phyloP scores from a whole-genome alignment of 352 stramenopile genomes.

The Phytophthora cajani region DNA sequence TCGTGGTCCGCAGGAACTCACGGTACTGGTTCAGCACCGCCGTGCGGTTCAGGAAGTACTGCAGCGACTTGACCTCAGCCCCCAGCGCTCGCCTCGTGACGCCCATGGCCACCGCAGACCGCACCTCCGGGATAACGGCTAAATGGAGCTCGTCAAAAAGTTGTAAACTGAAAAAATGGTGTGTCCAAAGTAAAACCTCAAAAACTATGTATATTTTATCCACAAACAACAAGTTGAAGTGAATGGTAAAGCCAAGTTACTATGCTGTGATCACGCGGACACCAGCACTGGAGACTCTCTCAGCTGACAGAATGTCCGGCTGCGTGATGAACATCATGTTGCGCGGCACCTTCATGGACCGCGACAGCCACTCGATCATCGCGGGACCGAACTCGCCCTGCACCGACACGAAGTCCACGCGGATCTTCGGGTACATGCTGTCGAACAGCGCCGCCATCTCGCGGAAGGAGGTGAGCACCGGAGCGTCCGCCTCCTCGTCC shows the following conservation, averaged over 20 bases:
- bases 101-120: conserved; percentile 12
- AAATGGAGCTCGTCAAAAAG: neutral
- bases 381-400: conserved; percentile 62
- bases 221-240: neutral
- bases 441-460: conserved; percentile 72
- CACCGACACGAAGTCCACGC: conserved; percentile 79
- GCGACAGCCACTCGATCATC: conserved; percentile 78
- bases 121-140: conserved; percentile 15
- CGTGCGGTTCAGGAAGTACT: conserved; percentile 79
- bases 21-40: conserved; percentile 68
- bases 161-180: neutral
- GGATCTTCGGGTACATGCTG: conserved; percentile 87
- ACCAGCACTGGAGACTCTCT: conserved; percentile 73
- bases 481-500: conserved; percentile 16
- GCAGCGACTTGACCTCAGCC: conserved; percentile 66
- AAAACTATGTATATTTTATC: neutral
- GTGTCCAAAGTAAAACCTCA: neutral
- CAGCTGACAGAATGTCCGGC: conserved; percentile 59
- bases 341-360: conserved; percentile 67
- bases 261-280: too few relatives aligned
- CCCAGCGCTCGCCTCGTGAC: conserved; percentile 32
- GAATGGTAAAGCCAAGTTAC: too few relatives aligned
- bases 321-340: conserved; percentile 93
- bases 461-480: conserved; percentile 30
- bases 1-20: conserved; percentile 67